Conservation (phyloP, 306 rosid genomes). For the Cotoneaster glaucophyllus region DNA sequence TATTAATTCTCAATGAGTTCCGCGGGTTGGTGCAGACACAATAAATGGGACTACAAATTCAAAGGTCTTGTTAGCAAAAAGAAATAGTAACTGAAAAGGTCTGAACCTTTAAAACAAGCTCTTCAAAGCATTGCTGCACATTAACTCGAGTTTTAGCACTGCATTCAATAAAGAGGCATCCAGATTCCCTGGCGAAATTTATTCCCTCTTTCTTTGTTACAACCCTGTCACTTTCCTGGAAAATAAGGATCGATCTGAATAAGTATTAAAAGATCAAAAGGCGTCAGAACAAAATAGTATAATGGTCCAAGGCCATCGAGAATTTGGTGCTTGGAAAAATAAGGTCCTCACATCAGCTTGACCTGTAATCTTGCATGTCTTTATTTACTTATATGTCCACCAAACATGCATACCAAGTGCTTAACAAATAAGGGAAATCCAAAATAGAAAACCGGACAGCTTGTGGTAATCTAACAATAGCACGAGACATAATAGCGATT, state of each 20-base stretch:
- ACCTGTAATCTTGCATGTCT: background rate
- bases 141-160: constrained; percentile 96
- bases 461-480: background rate
- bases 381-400: background rate
- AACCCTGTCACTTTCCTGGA: constrained; percentile 78
- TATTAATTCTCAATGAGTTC: background rate
- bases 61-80: background rate
- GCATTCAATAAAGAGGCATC: constrained; percentile 90
- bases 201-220: constrained; percentile 93
- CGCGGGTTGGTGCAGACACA: background rate
- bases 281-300: background rate
- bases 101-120: constrained; percentile 83
- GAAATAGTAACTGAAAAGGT: no score
- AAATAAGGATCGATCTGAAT: constrained; percentile 19
- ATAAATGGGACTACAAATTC: background rate
- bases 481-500: background rate
- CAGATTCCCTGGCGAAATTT: constrained; percentile 81
- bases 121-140: constrained; percentile 94
- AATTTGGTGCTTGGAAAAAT: constrained; percentile 13
- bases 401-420: background rate
- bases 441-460: background rate
- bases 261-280: constrained; percentile 16
- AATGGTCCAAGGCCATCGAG: constrained; percentile 10
- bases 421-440: background rate
- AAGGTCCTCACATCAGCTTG: background rate